A percentile compares a stretch with the other conserved stretches of the same genome.
Evolutionary conservation across 768 basidiomycete species (phyloP).

Genomic region (Auricularia heimuer): DNA sequence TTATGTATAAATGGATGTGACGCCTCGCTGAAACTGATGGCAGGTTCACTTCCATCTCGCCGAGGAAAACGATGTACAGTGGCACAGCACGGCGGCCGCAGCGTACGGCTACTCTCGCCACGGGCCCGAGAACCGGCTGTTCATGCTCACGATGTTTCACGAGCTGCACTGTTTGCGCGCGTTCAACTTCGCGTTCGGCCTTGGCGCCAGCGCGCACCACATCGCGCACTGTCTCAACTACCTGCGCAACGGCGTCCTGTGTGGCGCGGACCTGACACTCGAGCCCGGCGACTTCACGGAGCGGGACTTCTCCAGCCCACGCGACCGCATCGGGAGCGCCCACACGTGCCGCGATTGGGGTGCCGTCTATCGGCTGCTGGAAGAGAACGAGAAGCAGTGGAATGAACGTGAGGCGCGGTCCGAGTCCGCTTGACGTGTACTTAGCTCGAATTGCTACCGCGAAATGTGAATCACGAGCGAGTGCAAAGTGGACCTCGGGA

Average conservation of each 20-base stretch:
- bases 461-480: not conserved
- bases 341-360: constrained; percentile 28
- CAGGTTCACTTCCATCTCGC: constrained; percentile 18
- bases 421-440: no score
- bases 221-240: constrained; percentile 41
- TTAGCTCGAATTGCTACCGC: not conserved
- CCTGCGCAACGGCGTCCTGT: constrained; percentile 35
- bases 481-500: no score
- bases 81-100: constrained; percentile 18
- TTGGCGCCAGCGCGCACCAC: constrained; percentile 10
- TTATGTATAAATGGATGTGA: not conserved
- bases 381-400: constrained; percentile 7
- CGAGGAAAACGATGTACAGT: constrained; percentile 16
- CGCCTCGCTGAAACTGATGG: not conserved
- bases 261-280: constrained; percentile 38
- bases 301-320: constrained; percentile 17
- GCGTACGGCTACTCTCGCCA: constrained; percentile 24
- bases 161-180: constrained; percentile 28
- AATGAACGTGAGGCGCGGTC: not conserved
- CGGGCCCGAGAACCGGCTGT: constrained; percentile 22
- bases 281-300: constrained; percentile 24
- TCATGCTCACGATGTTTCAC: constrained; percentile 29
- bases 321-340: constrained; percentile 21
- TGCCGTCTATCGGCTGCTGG: constrained; percentile 11
- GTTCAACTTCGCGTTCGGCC: constrained; percentile 15